Evolutionary conservation across 257 asterid genomes (phyloP), one percentile per base, ranked within the genome.

Genomic region (Jacaranda mimosifolia): DNA sequence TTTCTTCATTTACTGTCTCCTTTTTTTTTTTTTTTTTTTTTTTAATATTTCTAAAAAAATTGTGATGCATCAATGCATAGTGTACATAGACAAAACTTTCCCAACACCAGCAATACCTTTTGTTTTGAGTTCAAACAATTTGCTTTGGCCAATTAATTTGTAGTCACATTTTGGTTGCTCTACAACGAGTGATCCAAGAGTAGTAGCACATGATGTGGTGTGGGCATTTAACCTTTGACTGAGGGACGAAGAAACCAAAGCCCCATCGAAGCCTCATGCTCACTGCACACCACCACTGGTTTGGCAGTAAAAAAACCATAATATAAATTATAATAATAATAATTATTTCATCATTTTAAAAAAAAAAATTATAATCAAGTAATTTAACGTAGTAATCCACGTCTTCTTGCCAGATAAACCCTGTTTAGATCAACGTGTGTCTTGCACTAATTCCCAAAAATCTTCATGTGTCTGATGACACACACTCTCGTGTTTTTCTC

Each of bases 131-230:
- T 42, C 9, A 21, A 43, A 62, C 36, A 13, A 36, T 10, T 48
- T 36, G 17, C 4, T 40, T 18, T 6, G 13, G 9, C 4, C 38
- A 56, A 63, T 5, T 19, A 72, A 56, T 35, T 72, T 46, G 39
- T 19, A 67, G 63, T 21, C n/a, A 45, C 19, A 68, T 9, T 26
- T 62, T 6, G 49, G 55, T 49, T 12, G 12, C 14, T 42, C 32
- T 9, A 35, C 15, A 46, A 82, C 69, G 94, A 86, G 92, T 74
- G 93, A 84, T 89, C 87, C 92, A 87, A 92, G 93, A 72, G 79
- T 45, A 80, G 48, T 46, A 85, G 93, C 95, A 89, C 92, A 84
- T 85, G 95, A 76, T 19, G 79, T 7, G 69, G 15, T 62, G 67
- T n/a, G 79, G 77, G 72, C 59, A 75, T 73, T 78, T 64, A 57